Evolutionary conservation across 2,329 filamentous ascomycete genomes (phyloP), one percentile per base, ranked within the genome.

Genomic region (Chaetomiaceae sp.): DNA sequence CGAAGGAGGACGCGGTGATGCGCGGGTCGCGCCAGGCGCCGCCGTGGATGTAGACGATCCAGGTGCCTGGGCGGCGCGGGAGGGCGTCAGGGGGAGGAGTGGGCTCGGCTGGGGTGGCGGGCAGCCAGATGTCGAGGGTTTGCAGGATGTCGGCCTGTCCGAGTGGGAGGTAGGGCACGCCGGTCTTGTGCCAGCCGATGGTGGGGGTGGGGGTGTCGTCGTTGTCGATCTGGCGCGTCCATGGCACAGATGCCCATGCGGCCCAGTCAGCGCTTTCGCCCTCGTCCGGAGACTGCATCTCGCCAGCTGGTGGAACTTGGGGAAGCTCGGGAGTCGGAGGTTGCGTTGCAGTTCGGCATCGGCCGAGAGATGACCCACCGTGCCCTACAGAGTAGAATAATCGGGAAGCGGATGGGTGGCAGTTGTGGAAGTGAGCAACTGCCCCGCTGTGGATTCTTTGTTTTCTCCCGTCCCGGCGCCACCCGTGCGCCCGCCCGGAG

Each of bases 11-110:
- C 22, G 71, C 66, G 34, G 67, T 67, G 45, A 73, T 67, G 43
- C 64, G 63, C 34, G 79, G 78, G 60, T 83, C 80, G 48, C 78
- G 70, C 79, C 79, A 83, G 50, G 73, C 79, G 51, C 79, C 79
- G 53, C 79, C 79, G 59, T 83, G 79, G 57, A 83, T 71, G 61
- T 72, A 81, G 49, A 57, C 71, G 10, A 58, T 33, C 49, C 52
- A 58, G 12, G 22, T 41, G 10, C 47, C 26, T 29, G 22, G 24
- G 39, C 9, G 41, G 33, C 11, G n/a, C 2, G 43, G 45, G 24
- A 48, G 48, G 47, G 33, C 26, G 22, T 42, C 34, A 1, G 48
- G 47, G n/a, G 42, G 11, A 15, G 39, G 9, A 33, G 20, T 9
- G 36, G 15, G 14, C n/a, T 19, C 5, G 11, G 30, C 15, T 8